phyloP scores from a whole-genome alignment of 2,329 filamentous ascomycete species.

The Domatiomyces globalis region DNA sequence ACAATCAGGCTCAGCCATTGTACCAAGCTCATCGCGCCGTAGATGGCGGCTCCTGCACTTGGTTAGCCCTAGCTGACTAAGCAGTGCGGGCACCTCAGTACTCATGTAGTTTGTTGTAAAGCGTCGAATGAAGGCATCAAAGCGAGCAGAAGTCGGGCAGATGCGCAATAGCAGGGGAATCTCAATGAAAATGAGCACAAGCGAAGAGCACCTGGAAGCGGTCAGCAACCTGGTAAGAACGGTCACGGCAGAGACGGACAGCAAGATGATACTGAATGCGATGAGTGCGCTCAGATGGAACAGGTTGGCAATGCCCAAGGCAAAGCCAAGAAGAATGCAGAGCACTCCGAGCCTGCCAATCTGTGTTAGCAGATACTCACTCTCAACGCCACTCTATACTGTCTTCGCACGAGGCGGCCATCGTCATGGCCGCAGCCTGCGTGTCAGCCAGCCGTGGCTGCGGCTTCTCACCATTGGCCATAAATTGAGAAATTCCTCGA shows the following conservation, averaged over 20 bases:
- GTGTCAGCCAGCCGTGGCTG: background rate
- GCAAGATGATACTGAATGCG: slow-evolving; percentile 44
- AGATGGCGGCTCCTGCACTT: slow-evolving; percentile 55
- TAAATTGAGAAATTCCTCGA: slow-evolving; percentile 53
- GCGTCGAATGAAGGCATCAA: slow-evolving; percentile 77
- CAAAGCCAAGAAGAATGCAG: slow-evolving; percentile 51
- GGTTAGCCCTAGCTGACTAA: background rate
- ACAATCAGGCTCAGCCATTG: slow-evolving; percentile 70
- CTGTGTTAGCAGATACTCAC: slow-evolving; percentile 3
- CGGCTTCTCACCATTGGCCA: slow-evolving; percentile 46
- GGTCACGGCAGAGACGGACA: slow-evolving; percentile 31
- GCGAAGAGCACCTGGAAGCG: slow-evolving; percentile 45
- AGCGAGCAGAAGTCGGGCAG: slow-evolving; percentile 82
- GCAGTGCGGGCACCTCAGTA: background rate
- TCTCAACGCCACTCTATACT: background rate
- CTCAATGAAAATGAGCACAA: slow-evolving; percentile 72
- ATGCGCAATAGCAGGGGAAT: slow-evolving; percentile 91
- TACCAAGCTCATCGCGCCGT: slow-evolving; percentile 61
- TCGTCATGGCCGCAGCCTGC: background rate
- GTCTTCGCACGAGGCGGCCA: background rate
- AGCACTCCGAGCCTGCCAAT: slow-evolving; percentile 35
- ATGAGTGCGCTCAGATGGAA: slow-evolving; percentile 49
- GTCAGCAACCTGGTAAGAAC: slow-evolving; percentile 1
- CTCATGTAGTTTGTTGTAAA: slow-evolving; percentile 90
- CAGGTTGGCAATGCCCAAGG: slow-evolving; percentile 54